Evolutionary conservation across 495 filamentous ascomycete species (phyloP), one percentile per base, ranked within the genome.

Genomic region (Margaritispora aquatica): DNA sequence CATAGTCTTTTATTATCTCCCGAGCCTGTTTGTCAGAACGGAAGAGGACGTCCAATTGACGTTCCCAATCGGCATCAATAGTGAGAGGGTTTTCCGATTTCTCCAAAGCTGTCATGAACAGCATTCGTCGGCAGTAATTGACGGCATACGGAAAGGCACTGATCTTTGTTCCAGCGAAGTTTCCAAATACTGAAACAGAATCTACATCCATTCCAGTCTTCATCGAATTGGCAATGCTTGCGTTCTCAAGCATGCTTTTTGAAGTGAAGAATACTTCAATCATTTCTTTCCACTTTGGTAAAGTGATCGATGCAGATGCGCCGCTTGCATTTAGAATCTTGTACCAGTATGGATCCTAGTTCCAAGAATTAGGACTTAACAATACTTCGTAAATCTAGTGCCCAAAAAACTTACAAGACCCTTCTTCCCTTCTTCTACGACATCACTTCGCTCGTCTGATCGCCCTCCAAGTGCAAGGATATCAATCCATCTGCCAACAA

Each of bases 351-450:
- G 88, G 88, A 72, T 68, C 66, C 67, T 66, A 51, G 7, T 10
- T 10, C 11, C n/a, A 47, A 23, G 23, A 55, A 17, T 59, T 50
- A 51, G 49, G 5, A 1, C 56, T 49, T 13, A 23, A 23, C n/a
- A 11, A 36, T 8, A 8, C 19, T 2, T 4, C 13, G 21, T 27
- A 10, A 23, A n/a, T 1, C 7, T 51, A 22, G 19, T 21, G 21
- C 15, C 20, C 15, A 44, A 44, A 8, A n/a, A 2, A 51, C 63
- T 66, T 59, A 68, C 87, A 1, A 96, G 80, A 1, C 94, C 94
- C 69, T 92, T 92, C 58, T 82, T 88, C 1, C 89, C 94, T 72
- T 98, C 93, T 69, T 97, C 94, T 0, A 89, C 70, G 0, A 96
- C 84, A 66, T 97, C 93, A 41, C 86, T 86, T 50, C 87, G 80